phyloP scores from a whole-genome alignment of 139 green algal genomes.

The Gonium pectorale region DNA sequence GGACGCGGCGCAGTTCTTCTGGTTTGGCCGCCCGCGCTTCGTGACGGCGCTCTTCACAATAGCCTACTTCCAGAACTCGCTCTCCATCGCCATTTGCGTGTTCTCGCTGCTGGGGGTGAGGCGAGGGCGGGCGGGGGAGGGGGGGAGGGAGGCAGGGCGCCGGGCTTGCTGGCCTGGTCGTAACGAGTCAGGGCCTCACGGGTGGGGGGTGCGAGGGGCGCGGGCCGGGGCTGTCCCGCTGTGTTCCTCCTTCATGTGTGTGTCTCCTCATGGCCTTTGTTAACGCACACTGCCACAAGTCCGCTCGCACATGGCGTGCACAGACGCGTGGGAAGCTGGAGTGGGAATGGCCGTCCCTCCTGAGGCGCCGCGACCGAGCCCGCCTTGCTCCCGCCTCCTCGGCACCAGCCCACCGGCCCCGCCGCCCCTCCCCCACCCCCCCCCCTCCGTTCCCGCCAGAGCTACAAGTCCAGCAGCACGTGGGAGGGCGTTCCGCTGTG shows the following conservation, averaged over 20 bases:
- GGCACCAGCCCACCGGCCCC: background rate
- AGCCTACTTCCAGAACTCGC: conserved; percentile 41
- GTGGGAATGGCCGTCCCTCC: too few relatives aligned
- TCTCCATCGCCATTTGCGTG: conserved; percentile 26
- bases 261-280: too few relatives aligned
- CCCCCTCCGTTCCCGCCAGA: too few relatives aligned
- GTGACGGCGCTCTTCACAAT: conserved; percentile 14
- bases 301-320: too few relatives aligned
- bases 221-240: too few relatives aligned
- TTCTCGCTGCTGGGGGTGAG: conserved; percentile 8
- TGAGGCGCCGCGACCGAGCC: background rate
- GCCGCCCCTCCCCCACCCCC: background rate
- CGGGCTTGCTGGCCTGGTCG: too few relatives aligned
- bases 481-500: background rate
- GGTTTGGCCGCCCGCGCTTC: conserved; percentile 4
- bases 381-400: background rate
- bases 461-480: background rate
- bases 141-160: background rate
- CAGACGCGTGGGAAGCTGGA: too few relatives aligned
- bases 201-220: too few relatives aligned
- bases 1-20: conserved; percentile 26
- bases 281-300: too few relatives aligned
- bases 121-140: background rate
- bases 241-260: too few relatives aligned
- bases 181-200: too few relatives aligned